Conservation (phyloP, 306 rosid genomes). For the Acacia confusa region DNA sequence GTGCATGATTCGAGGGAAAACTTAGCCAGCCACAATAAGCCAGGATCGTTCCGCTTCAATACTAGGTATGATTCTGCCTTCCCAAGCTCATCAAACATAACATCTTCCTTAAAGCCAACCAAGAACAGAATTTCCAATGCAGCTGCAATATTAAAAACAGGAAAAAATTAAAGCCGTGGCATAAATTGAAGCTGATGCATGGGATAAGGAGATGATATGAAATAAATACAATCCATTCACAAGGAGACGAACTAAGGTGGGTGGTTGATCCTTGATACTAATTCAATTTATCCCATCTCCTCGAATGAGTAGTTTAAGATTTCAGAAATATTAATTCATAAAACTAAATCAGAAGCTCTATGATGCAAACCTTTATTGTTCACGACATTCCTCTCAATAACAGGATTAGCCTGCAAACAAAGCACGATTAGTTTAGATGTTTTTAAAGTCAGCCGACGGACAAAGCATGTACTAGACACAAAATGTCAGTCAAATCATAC, state of each 20-base stretch:
- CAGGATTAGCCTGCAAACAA: slow-evolving; percentile 76
- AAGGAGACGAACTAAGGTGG: background rate
- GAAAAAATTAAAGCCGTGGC: slow-evolving; percentile 1
- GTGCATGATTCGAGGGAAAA: slow-evolving; percentile 66
- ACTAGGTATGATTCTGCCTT: slow-evolving; percentile 70
- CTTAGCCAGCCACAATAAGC: slow-evolving; percentile 93
- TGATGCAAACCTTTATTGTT: slow-evolving; percentile 63
- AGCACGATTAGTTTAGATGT: slow-evolving; percentile 19
- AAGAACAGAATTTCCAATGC: slow-evolving; percentile 70
- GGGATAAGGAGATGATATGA: background rate
- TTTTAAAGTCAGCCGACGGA: background rate
- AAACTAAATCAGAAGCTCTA: background rate
- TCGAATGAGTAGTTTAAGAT: background rate
- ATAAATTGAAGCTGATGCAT: slow-evolving; percentile 8
- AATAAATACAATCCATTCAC: background rate
- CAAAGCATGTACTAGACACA: slow-evolving; percentile 9
- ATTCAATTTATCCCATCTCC: slow-evolving; percentile 2
- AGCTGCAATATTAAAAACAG: slow-evolving; percentile 49
- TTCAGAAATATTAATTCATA: background rate
- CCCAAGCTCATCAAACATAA: slow-evolving; percentile 61
- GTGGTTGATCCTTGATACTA: background rate
- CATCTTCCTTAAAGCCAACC: slow-evolving; percentile 80
- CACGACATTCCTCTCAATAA: slow-evolving; percentile 64
- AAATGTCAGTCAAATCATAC: slow-evolving; percentile 36
- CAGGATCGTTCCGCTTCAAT: slow-evolving; percentile 90